Percentiles rank a stretch among this genome's conserved stretches.
Conservation (phyloP, 2,329 filamentous ascomycete species). For the Trichoderma asperellum region DNA sequence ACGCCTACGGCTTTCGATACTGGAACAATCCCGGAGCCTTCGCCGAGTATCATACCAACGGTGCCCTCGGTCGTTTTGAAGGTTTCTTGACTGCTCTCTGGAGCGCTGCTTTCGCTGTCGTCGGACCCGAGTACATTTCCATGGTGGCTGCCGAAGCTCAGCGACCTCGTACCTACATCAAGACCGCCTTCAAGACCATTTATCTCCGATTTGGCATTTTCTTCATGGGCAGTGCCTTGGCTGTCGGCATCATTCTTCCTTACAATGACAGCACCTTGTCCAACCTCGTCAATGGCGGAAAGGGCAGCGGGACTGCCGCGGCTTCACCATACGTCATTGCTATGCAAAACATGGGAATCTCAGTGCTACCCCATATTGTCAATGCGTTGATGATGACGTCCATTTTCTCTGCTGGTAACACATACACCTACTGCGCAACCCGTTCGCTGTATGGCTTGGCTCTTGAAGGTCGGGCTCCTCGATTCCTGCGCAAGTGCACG, state of each 20-base stretch:
- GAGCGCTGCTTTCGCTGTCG: slow-evolving; percentile 65
- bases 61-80: slow-evolving; percentile 67
- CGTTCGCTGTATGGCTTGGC: slow-evolving; percentile 57
- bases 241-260: slow-evolving; percentile 67
- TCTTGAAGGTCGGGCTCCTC: slow-evolving; percentile 53
- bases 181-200: slow-evolving; percentile 71
- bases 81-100: slow-evolving; percentile 72
- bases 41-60: slow-evolving; percentile 61
- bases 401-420: slow-evolving; percentile 54
- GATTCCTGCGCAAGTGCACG: slow-evolving; percentile 61
- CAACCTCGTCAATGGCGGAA: slow-evolving; percentile 50
- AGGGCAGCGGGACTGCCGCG: slow-evolving; percentile 51
- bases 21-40: slow-evolving; percentile 55
- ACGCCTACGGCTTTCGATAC: slow-evolving; percentile 71
- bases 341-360: slow-evolving; percentile 58
- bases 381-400: slow-evolving; percentile 56
- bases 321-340: slow-evolving; percentile 67
- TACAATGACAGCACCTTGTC: slow-evolving; percentile 63
- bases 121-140: slow-evolving; percentile 69
- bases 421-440: slow-evolving; percentile 56
- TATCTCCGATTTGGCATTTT: slow-evolving; percentile 74
- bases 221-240: slow-evolving; percentile 70
- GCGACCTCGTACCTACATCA: slow-evolving; percentile 66
- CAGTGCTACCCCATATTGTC: slow-evolving; percentile 59
- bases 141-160: slow-evolving; percentile 72